Percentiles rank a stretch among this genome's conserved stretches.
These are phyloP conservation scores for Helotiales sp. DNA, from an alignment of 2,329 filamentous ascomycete species.

Conservation along the genomic window DNA sequence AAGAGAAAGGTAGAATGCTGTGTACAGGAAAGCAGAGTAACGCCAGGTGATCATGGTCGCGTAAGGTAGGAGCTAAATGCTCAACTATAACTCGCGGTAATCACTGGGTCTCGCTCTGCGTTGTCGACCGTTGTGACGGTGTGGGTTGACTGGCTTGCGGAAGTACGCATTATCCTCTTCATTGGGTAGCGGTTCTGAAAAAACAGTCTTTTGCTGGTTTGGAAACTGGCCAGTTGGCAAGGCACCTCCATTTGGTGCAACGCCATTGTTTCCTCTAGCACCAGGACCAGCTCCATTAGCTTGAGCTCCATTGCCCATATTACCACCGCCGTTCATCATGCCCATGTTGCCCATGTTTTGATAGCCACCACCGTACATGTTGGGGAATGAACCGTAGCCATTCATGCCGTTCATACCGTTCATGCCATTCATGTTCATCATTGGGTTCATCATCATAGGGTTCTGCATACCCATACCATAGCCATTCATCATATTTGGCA, in stretches of 20 bases:
- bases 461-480: constrained; percentile 44
- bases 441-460: constrained; percentile 41
- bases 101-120: constrained; percentile 84
- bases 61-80: not conserved
- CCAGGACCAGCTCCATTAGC: not conserved
- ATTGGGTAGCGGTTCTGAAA: constrained; percentile 59
- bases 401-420: constrained; percentile 45
- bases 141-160: constrained; percentile 92
- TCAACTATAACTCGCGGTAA: constrained; percentile 75
- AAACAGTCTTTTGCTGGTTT: constrained; percentile 57
- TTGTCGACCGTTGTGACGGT: constrained; percentile 83
- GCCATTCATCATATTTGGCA: constrained; percentile 18
- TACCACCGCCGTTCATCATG: constrained; percentile 16
- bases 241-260: constrained; percentile 35
- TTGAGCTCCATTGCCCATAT: constrained; percentile 10
- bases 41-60: not conserved
- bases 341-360: constrained; percentile 49
- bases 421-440: constrained; percentile 47
- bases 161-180: constrained; percentile 92
- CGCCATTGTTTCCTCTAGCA: constrained; percentile 22
- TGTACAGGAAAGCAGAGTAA: not conserved
- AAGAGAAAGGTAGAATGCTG: not conserved
- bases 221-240: constrained; percentile 49
- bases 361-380: constrained; percentile 25
- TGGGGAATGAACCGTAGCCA: constrained; percentile 39